Percentiles rank a stretch among this genome's conserved stretches.
Conservation (phyloP, 2,329 filamentous ascomycete genomes). For the Hymenoscyphus infarciens region DNA sequence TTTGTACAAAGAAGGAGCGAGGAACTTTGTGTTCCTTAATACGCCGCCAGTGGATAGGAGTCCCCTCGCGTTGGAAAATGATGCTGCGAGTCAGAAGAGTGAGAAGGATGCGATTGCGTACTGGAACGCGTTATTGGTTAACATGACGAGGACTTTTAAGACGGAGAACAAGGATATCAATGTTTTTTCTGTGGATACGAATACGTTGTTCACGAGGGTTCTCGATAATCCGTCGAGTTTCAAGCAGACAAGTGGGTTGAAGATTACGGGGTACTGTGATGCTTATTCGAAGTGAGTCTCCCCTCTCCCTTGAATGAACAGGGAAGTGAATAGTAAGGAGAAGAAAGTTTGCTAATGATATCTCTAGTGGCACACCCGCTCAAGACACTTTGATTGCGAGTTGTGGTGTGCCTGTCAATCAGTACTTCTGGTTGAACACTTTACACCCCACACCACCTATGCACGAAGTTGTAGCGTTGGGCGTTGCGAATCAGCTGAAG, state of each 20-base stretch:
- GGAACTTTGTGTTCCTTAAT: conserved; percentile 57
- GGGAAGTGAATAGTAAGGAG: not conserved
- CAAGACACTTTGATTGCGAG: conserved; percentile 40
- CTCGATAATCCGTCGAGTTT: conserved; percentile 49
- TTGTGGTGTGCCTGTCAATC: conserved; percentile 53
- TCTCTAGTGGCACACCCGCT: conserved; percentile 43
- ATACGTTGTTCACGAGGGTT: conserved; percentile 48
- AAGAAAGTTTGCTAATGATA: conserved; percentile 9
- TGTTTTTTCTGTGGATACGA: conserved; percentile 51
- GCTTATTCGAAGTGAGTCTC: conserved; percentile 51
- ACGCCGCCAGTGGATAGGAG: conserved; percentile 56
- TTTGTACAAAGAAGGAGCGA: conserved; percentile 50
- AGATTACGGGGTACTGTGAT: conserved; percentile 52
- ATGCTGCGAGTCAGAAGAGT: conserved; percentile 32
- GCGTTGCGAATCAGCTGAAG: conserved; percentile 41
- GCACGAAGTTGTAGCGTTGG: conserved; percentile 55
- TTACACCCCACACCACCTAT: conserved; percentile 63
- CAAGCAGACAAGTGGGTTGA: conserved; percentile 47
- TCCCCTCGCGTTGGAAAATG: conserved; percentile 45
- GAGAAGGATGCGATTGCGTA: conserved; percentile 45
- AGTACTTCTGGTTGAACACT: conserved; percentile 63
- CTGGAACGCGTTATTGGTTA: conserved; percentile 47
- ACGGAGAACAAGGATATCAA: conserved; percentile 41
- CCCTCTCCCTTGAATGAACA: not conserved
- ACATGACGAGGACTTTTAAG: conserved; percentile 38